These are phyloP conservation scores for Camelina laxa DNA, from an alignment of 345 rosid species.

Conservation along the genomic window DNA sequence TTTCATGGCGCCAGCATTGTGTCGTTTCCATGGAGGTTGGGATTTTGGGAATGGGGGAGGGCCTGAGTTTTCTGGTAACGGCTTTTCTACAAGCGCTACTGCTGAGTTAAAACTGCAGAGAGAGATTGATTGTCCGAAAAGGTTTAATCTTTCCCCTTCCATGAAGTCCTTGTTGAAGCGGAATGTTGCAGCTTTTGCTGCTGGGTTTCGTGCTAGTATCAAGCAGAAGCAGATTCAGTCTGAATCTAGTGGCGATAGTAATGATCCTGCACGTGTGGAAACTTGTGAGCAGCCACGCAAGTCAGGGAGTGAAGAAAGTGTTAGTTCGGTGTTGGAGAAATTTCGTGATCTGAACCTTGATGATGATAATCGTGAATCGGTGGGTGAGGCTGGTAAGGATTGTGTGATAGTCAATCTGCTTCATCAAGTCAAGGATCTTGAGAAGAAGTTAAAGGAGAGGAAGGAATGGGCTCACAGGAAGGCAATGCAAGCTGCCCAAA, in stretches of 20 bases:
- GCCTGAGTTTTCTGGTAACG: constrained; percentile 65
- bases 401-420: constrained; percentile 65
- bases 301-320: constrained; percentile 56
- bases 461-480: constrained; percentile 95
- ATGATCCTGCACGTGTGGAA: constrained; percentile 42
- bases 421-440: constrained; percentile 73
- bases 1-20: constrained; percentile 61
- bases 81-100: constrained; percentile 48
- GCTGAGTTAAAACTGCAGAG: constrained; percentile 62
- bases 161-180: constrained; percentile 82
- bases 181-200: constrained; percentile 86
- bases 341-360: constrained; percentile 79
- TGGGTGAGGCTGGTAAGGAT: constrained; percentile 70
- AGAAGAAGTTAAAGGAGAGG: constrained; percentile 77
- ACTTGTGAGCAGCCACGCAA: constrained; percentile 55
- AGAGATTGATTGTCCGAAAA: constrained; percentile 79
- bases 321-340: constrained; percentile 64
- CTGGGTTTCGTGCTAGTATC: constrained; percentile 77
- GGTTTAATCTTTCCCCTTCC: constrained; percentile 81
- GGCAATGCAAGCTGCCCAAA: constrained; percentile 96
- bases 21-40: constrained; percentile 91
- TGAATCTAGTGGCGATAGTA: constrained; percentile 46
- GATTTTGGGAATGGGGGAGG: constrained; percentile 56
- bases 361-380: constrained; percentile 65
- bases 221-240: constrained; percentile 53